Evolutionary conservation across 2,329 filamentous ascomycete genomes (phyloP).

Genomic region (Ophiocordyceps australis): DNA sequence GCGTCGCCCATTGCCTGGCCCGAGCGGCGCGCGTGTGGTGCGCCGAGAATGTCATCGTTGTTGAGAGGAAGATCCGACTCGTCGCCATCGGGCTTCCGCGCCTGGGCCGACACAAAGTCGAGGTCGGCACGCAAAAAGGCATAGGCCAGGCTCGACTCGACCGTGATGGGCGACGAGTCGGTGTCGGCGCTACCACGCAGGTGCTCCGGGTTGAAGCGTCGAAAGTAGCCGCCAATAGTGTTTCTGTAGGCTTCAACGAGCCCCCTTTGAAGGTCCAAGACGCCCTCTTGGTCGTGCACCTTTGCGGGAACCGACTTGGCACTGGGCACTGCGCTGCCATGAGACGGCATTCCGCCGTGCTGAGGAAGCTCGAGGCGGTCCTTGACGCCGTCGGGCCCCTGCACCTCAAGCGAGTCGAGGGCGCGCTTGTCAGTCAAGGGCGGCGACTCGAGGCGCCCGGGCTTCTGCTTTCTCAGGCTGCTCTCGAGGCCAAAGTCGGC

Average conservation of each 20-base stretch:
- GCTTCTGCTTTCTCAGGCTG: slow-evolving; percentile 38
- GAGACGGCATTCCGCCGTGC: too few relatives aligned
- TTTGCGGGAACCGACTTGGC: slow-evolving; percentile 27
- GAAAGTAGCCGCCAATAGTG: slow-evolving; percentile 85
- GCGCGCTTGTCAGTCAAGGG: slow-evolving; percentile 7
- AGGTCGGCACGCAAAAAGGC: slow-evolving; percentile 88
- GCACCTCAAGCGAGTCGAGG: slow-evolving; percentile 21
- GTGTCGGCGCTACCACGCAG: slow-evolving; percentile 30
- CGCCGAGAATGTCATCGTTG: slow-evolving; percentile 64
- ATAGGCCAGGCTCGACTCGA: slow-evolving; percentile 72
- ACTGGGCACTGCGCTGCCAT: slow-evolving; percentile 17
- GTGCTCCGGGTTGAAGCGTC: slow-evolving; percentile 68
- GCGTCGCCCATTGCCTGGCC: slow-evolving; percentile 51
- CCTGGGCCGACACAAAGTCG: slow-evolving; percentile 84
- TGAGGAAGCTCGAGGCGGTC: too few relatives aligned
- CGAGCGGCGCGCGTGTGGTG: slow-evolving; percentile 32
- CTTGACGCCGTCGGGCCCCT: too few relatives aligned
- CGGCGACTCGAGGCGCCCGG: slow-evolving; percentile 5
- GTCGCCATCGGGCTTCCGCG: slow-evolving; percentile 56
- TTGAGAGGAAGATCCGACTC: slow-evolving; percentile 71
- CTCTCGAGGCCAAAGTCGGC: slow-evolving; percentile 60
- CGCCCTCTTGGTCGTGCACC: slow-evolving; percentile 36
- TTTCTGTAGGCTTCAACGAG: slow-evolving; percentile 65
- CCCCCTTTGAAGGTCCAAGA: slow-evolving; percentile 48
- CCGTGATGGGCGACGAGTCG: slow-evolving; percentile 31